These are phyloP conservation scores for Cryphonectria parasitica DNA, from an alignment of 2,329 filamentous ascomycete genomes.

Conservation along the genomic window DNA sequence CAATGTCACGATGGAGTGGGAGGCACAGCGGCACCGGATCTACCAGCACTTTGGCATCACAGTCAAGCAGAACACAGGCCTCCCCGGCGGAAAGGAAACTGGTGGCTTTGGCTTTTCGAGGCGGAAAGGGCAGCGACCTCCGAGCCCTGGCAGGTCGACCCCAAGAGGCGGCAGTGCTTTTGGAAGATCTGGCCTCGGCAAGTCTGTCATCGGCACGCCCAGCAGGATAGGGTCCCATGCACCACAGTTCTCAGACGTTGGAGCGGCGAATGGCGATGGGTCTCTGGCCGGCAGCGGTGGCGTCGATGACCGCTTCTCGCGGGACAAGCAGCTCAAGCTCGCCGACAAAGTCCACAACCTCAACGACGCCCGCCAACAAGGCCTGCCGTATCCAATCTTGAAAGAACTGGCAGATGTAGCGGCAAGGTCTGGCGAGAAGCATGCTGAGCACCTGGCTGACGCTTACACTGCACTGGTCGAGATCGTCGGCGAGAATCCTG, in stretches of 20 bases:
- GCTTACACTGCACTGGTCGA: constrained; percentile 81
- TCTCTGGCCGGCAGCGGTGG: constrained; percentile 51
- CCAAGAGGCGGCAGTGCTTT: constrained; percentile 61
- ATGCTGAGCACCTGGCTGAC: constrained; percentile 75
- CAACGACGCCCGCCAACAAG: constrained; percentile 73
- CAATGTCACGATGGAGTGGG: constrained; percentile 94
- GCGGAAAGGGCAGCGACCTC: constrained; percentile 45
- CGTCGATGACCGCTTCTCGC: constrained; percentile 74
- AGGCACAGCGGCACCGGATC: constrained; percentile 87
- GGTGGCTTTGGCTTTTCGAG: constrained; percentile 65
- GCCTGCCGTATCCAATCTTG: constrained; percentile 70
- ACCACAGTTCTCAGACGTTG: constrained; percentile 70
- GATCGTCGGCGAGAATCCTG: constrained; percentile 74
- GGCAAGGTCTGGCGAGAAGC: constrained; percentile 68
- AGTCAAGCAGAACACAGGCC: constrained; percentile 50
- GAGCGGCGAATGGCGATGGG: constrained; percentile 54
- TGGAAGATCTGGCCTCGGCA: constrained; percentile 70
- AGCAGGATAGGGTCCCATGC: constrained; percentile 68
- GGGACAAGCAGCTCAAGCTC: constrained; percentile 84
- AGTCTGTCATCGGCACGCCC: constrained; percentile 85
- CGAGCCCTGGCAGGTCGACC: constrained; percentile 37
- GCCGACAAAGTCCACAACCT: constrained; percentile 78
- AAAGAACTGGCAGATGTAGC: constrained; percentile 78
- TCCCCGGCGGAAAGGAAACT: constrained; percentile 46
- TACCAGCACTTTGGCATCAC: constrained; percentile 96